Evolutionary conservation across 2,329 filamentous ascomycete genomes (phyloP), one percentile per base, ranked within the genome.

Genomic region (Diaporthe destruens): DNA sequence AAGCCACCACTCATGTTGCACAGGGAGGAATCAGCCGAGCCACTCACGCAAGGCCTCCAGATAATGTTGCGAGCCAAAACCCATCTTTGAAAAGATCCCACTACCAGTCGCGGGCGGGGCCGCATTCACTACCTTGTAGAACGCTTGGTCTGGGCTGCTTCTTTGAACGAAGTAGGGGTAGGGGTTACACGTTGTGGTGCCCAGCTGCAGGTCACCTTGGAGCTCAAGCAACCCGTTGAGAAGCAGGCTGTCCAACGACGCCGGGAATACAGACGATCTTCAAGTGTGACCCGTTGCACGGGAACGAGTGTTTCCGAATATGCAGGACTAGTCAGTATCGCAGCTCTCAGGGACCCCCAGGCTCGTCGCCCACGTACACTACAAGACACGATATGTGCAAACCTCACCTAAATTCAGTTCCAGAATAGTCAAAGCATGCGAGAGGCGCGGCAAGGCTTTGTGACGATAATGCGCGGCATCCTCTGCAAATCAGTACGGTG

Each of bases 11-110:
- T 57, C 71, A 72, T 36, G 56, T 51, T 57, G 29, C 65, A 69
- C 71, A 67, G 32, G 57, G 66, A 72, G 65, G 66, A 65, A 70
- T 34, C 72, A 70, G 32, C 70, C 72, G 72, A 72, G 57, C 23
- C 44, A 47, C 14, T 36, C 39, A 59, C 49, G 47, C 29, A 44
- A 70, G 44, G 39, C 42, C 53, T 29, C 44, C 65, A 59, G 47
- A 7, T 20, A n/a, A 51, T 29, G 49, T 44, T 51, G 23, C 18
- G n/a, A 56, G 34, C 23, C 36, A 54, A 36, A 54, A 20, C 23
- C 12, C 47, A 36, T 36, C 32, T 29, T 39, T 23, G 34, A 16
- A 49, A 39, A 53, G 18, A 51, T 36, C 3, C 44, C 44, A 34
- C 20, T 20, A 34, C 61, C n/a, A 39, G 44, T 6, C 29, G n/a